Evolutionary conservation across 768 basidiomycete genomes (phyloP).

Genomic region (Mrakia gelida): DNA sequence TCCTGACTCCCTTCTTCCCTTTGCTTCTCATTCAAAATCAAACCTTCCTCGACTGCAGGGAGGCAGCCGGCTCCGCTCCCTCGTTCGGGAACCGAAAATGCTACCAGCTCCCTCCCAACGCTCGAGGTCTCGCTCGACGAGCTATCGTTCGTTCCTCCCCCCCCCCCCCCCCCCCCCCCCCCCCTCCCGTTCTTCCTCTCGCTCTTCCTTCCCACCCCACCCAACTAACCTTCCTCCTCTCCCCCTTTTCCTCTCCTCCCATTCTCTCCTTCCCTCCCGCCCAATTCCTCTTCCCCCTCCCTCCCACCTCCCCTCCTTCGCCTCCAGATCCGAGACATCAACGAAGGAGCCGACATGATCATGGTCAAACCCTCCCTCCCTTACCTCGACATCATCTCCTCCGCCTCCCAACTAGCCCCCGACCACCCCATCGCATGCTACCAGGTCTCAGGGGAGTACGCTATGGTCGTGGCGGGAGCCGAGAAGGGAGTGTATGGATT

Average conservation of each 20-base stretch:
- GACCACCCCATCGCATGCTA: constrained; percentile 95
- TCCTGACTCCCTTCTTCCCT: background rate
- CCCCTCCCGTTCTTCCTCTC: background rate
- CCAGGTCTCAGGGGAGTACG: constrained; percentile 89
- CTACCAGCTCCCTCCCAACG: constrained; percentile 89
- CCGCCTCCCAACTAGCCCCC: constrained; percentile 71
- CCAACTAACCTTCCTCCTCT: background rate
- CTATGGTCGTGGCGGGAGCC: constrained; percentile 94
- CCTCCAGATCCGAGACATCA: constrained; percentile 81
- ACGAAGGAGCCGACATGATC: constrained; percentile 93
- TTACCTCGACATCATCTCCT: constrained; percentile 92
- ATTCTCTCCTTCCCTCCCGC: background rate
- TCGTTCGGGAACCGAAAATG: constrained; percentile 95
- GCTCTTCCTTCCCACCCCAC: background rate
- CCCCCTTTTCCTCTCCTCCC: too few relatives aligned
- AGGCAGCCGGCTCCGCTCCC: constrained; percentile 95
- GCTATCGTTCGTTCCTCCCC: constrained; percentile 66
- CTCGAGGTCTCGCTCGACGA: constrained; percentile 81
- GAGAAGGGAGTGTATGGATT: constrained; percentile 88
- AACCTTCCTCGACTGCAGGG: constrained; percentile 53
- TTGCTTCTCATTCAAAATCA: too few relatives aligned
- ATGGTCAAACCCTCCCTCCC: constrained; percentile 98
- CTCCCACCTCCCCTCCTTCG: background rate
- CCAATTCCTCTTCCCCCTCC: background rate
- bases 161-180: background rate